These are phyloP conservation scores for Sedum album DNA, from an alignment of 164 flowering plant species.

Conservation along the genomic window DNA sequence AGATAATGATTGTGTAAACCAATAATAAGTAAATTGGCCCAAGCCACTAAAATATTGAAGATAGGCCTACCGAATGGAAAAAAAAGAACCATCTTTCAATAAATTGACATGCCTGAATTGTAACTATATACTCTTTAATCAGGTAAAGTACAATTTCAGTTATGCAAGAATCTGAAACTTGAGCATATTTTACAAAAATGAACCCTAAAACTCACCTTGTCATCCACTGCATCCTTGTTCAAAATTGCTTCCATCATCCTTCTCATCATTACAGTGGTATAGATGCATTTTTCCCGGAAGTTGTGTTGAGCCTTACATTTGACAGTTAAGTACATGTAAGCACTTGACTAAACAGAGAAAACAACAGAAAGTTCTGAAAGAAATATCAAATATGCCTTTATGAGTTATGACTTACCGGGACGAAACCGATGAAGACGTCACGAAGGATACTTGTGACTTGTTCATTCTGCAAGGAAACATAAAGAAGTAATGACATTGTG, in stretches of 20 bases:
- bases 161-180: background rate
- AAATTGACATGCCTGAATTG: too few species aligned
- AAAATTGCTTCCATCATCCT: constrained; percentile 90
- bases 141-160: background rate
- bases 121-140: too few species aligned
- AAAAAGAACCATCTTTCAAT: too few species aligned
- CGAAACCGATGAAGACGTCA: constrained; percentile 74
- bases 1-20: too few species aligned
- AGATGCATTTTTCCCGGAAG: constrained; percentile 80
- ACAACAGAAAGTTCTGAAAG: background rate
- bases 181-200: background rate
- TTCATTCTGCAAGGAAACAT: constrained; percentile 33
- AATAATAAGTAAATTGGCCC: too few species aligned
- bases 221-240: constrained; percentile 86
- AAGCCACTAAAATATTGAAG: too few species aligned
- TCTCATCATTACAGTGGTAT: constrained; percentile 89
- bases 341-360: background rate
- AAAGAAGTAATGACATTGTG: background rate
- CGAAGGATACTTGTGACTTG: constrained; percentile 48
- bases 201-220: constrained; percentile 46
- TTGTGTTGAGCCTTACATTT: constrained; percentile 24
- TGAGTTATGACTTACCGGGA: constrained; percentile 84
- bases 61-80: too few species aligned
- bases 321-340: background rate
- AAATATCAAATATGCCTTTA: background rate